A percentile compares a stretch with the other conserved stretches of the same genome.
Evolutionary conservation across 345 rosid genomes (phyloP).

Genomic region (Citrus trifoliata): DNA sequence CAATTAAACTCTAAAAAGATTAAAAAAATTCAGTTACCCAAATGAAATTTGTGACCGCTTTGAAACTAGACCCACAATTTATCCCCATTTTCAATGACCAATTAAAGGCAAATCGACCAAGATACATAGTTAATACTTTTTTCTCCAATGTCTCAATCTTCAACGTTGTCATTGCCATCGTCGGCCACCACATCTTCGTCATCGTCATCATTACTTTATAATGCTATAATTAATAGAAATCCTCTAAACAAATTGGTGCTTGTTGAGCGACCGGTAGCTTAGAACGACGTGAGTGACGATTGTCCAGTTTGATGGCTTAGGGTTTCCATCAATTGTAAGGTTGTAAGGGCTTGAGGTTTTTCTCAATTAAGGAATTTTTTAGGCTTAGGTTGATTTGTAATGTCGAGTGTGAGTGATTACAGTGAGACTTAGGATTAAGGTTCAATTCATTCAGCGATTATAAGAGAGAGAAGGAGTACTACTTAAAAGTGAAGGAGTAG

Average conservation of each 20-base stretch:
- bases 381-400: slow-evolving; percentile 5
- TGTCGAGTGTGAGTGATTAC: not conserved
- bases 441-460: too few species aligned
- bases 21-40: slow-evolving; percentile 39
- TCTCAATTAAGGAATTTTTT: too few species aligned
- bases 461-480: too few species aligned
- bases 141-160: too few species aligned
- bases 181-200: slow-evolving; percentile 36
- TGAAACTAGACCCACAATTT: slow-evolving; percentile 96
- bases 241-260: not conserved
- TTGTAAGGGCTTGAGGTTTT: too few species aligned
- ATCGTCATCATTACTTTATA: slow-evolving; percentile 48
- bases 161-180: slow-evolving; percentile 29
- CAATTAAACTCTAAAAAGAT: not conserved
- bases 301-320: too few species aligned
- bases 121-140: slow-evolving; percentile 23
- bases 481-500: too few species aligned
- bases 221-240: slow-evolving; percentile 50
- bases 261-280: too few species aligned
- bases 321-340: too few species aligned
- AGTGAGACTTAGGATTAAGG: too few species aligned
- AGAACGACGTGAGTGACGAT: too few species aligned
- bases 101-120: slow-evolving; percentile 93
- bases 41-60: slow-evolving; percentile 86
- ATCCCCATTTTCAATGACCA: slow-evolving; percentile 65